These are phyloP conservation scores for Carpinus fangiana DNA, from an alignment of 306 rosid species.

Conservation along the genomic window DNA sequence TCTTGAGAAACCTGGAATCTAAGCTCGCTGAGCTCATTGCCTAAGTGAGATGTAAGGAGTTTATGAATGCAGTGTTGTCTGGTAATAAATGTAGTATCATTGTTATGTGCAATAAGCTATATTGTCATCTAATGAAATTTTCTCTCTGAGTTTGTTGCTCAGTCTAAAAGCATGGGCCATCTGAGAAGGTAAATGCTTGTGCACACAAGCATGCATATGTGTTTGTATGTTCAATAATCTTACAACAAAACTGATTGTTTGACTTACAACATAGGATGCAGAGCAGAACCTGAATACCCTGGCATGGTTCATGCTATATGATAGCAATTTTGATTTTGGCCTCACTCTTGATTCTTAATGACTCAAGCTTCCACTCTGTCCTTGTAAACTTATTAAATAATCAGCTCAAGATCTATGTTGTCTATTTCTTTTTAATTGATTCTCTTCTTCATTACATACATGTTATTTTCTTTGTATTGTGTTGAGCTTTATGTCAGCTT, in stretches of 20 bases:
- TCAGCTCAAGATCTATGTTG: background rate
- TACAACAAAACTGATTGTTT: background rate
- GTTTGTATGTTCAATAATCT: background rate
- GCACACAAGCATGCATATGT: background rate
- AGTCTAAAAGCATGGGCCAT: background rate
- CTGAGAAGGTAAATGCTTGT: background rate
- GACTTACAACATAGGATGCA: background rate
- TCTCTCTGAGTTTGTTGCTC: background rate
- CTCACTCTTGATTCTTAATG: background rate
- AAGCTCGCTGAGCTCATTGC: background rate
- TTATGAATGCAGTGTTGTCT: background rate
- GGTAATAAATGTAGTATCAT: background rate
- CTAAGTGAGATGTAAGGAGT: background rate
- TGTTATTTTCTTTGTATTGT: background rate
- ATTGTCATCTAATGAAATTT: background rate
- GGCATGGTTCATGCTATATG: background rate
- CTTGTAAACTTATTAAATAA: background rate
- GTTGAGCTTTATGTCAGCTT: background rate
- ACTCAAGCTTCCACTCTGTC: background rate
- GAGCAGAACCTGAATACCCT: background rate
- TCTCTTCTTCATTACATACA: background rate
- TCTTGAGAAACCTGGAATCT: conserved; percentile 1
- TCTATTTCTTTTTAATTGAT: background rate
- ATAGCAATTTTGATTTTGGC: background rate
- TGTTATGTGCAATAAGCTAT: background rate